Evolutionary conservation across 2,329 filamentous ascomycete genomes (phyloP).

Genomic region (Xylaria sp.): DNA sequence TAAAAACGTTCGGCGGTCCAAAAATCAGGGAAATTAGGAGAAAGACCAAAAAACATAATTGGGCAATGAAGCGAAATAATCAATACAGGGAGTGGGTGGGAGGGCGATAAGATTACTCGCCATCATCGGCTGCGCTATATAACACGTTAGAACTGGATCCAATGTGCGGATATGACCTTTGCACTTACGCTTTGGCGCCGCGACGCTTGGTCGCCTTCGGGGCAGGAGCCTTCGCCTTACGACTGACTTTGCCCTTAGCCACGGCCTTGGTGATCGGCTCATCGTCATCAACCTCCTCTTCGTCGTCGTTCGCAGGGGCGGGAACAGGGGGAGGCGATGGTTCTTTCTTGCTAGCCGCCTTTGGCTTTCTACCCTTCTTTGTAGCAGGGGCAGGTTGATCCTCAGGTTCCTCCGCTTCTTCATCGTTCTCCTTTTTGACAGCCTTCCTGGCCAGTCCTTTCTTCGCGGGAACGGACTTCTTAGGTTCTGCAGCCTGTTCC

Average conservation of each 20-base stretch:
- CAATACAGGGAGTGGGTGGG: neutral
- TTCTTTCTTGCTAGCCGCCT: slow-evolving; percentile 34
- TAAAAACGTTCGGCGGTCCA: neutral
- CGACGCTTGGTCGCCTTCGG: slow-evolving; percentile 30
- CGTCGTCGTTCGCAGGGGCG: slow-evolving; percentile 12
- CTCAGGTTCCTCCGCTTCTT: slow-evolving; percentile 33
- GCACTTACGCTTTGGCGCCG: slow-evolving; percentile 9
- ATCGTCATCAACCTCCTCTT: slow-evolving; percentile 36
- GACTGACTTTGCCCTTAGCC: slow-evolving; percentile 39
- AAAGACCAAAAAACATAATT: neutral
- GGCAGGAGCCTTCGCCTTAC: slow-evolving; percentile 35
- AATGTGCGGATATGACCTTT: neutral
- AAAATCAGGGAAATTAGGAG: slow-evolving; percentile 8
- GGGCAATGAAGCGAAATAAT: slow-evolving; percentile 2
- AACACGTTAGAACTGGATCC: neutral
- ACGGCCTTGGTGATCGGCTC: slow-evolving; percentile 38
- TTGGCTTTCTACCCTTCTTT: slow-evolving; percentile 41
- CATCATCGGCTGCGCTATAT: slow-evolving; percentile 3
- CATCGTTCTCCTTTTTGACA: too few relatives aligned
- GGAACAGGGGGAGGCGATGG: slow-evolving; percentile 20
- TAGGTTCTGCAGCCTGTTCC: slow-evolving; percentile 24
- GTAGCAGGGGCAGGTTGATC: slow-evolving; percentile 34
- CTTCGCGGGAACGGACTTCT: too few relatives aligned
- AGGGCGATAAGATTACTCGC: slow-evolving; percentile 8
- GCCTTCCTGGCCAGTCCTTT: too few relatives aligned